Evolutionary conservation across 2,329 filamentous ascomycete species (phyloP).

Genomic region (Didymosphaeria variabile): DNA sequence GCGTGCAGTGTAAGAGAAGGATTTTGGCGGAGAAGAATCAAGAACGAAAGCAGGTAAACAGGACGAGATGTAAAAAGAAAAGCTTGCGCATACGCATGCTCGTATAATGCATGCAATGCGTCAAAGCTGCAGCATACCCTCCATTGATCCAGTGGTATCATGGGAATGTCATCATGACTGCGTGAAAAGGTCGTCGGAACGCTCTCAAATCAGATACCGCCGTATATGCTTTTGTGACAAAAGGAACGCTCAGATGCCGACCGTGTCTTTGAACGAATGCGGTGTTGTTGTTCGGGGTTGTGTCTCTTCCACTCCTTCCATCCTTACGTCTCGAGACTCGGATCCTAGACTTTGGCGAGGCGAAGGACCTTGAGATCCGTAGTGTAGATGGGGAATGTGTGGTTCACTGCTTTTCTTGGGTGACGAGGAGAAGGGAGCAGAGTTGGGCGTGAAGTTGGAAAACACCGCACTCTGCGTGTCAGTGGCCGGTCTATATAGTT

Average conservation of each 20-base stretch:
- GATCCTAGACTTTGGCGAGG: conserved; percentile 10
- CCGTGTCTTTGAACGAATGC: conserved; percentile 55
- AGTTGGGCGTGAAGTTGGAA: conserved; percentile 48
- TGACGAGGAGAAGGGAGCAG: conserved; percentile 46
- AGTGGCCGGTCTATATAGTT: conserved; percentile 34
- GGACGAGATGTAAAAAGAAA: conserved; percentile 22
- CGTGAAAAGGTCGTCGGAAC: conserved; percentile 50
- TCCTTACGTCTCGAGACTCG: conserved; percentile 37
- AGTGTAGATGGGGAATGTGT: conserved; percentile 9
- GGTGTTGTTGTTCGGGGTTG: conserved; percentile 51
- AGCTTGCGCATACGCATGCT: conserved; percentile 35
- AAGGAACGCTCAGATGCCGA: conserved; percentile 53
- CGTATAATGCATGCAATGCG: conserved; percentile 38
- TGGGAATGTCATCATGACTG: conserved; percentile 51
- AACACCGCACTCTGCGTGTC: conserved; percentile 39
- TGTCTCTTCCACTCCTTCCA: conserved; percentile 50
- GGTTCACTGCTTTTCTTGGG: conserved; percentile 38
- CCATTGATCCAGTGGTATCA: conserved; percentile 46
- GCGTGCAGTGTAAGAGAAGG: conserved; percentile 35
- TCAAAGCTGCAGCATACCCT: conserved; percentile 45
- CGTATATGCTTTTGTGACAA: conserved; percentile 48
- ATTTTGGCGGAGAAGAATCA: conserved; percentile 31
- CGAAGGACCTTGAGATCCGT: not conserved
- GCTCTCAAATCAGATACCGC: conserved; percentile 51
- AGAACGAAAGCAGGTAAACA: conserved; percentile 28